Conservation (phyloP, 169 alveolate species). For the Cryptosporidium tyzzeri region DNA sequence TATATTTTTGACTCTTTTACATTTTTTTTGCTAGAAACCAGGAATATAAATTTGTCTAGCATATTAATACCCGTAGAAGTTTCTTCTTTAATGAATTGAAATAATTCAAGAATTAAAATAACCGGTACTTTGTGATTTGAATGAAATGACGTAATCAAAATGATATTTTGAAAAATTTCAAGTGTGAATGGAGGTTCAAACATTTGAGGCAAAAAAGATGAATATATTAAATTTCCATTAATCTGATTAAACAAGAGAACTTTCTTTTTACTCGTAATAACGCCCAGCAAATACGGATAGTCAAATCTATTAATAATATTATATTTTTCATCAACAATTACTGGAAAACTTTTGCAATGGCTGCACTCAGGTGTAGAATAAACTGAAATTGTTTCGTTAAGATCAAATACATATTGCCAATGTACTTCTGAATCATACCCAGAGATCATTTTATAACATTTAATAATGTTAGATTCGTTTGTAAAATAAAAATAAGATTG, state of each 20-base stretch:
- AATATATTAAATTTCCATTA: constrained; percentile 48
- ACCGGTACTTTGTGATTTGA: constrained; percentile 20
- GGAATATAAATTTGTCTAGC: constrained; percentile 24
- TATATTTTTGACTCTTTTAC: constrained; percentile 30
- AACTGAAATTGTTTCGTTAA: constrained; percentile 18
- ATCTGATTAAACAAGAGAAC: constrained; percentile 30
- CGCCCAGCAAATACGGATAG: constrained; percentile 22
- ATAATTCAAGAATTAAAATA: constrained; percentile 32
- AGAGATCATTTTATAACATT: constrained; percentile 12
- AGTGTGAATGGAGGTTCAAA: constrained; percentile 53
- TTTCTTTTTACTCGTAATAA: constrained; percentile 34
- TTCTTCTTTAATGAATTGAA: constrained; percentile 15
- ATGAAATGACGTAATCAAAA: constrained; percentile 56
- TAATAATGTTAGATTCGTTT: not conserved
- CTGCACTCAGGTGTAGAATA: constrained; percentile 28
- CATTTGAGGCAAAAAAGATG: constrained; percentile 37
- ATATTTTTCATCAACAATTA: constrained; percentile 31
- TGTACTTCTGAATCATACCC: not conserved
- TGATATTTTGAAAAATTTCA: constrained; percentile 18
- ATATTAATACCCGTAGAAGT: not conserved
- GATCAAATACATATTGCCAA: constrained; percentile 35
- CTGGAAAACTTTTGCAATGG: constrained; percentile 41
- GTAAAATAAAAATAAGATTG: constrained; percentile 8
- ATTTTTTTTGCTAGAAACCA: constrained; percentile 22
- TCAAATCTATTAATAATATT: constrained; percentile 49